phyloP scores from a whole-genome alignment of 208 protist species.

The Angomonas deanei region DNA sequence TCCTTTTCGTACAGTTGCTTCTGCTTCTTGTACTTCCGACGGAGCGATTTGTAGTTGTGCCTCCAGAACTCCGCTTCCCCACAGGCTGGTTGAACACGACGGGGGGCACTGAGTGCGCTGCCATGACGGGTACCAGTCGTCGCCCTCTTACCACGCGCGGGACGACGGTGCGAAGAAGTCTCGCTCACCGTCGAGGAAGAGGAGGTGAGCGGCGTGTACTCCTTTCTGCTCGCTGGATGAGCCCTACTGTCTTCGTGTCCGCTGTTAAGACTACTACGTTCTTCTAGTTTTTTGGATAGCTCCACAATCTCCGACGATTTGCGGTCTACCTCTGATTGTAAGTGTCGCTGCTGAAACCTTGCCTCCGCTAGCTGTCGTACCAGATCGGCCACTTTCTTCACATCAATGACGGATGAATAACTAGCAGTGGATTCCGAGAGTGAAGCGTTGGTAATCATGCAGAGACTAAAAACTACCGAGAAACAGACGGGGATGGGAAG shows the following conservation, averaged over 20 bases:
- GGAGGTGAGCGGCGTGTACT: no score
- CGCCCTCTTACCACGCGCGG: no score
- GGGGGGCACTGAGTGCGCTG: no score
- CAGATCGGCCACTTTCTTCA: constrained; percentile 52
- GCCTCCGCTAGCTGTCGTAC: constrained; percentile 67
- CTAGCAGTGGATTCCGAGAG: not conserved
- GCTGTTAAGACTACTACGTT: not conserved
- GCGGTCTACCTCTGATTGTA: not conserved
- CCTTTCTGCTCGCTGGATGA: no score
- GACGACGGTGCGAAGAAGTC: no score
- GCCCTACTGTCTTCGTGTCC: no score
- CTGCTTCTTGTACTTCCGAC: constrained; percentile 4
- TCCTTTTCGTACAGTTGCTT: constrained; percentile 8
- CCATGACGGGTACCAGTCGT: no score
- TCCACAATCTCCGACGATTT: not conserved
- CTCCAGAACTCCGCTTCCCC: constrained; percentile 2
- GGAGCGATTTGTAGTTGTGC: constrained; percentile 8
- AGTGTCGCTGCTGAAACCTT: constrained; percentile 26
- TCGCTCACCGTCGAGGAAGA: no score
- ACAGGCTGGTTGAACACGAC: not conserved
- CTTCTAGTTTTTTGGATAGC: no score
- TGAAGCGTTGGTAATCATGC: no score
- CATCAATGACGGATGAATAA: constrained; percentile 9
- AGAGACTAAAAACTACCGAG: no score
- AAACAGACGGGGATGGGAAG: no score